Evolutionary conservation across 805 yeast species (phyloP).

Genomic region (Wickerhamiella alocasiicola): DNA sequence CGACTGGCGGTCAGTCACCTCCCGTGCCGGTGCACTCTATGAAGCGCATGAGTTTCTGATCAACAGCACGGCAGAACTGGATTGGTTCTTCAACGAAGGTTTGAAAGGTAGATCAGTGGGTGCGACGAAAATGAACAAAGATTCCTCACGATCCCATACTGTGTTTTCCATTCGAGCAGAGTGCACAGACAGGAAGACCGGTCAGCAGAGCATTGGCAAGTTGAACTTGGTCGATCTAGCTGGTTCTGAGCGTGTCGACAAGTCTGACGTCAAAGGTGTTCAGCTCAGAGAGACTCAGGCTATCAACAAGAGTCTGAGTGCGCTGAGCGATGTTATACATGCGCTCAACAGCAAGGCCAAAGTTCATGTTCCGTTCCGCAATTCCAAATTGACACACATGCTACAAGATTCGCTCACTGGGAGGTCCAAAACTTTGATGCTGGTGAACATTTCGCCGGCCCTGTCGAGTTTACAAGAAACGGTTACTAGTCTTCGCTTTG

Average conservation of each 20-base stretch:
- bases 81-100: slow-evolving; percentile 40
- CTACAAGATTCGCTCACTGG: slow-evolving; percentile 78
- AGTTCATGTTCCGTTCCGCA: slow-evolving; percentile 52
- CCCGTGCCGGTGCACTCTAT: slow-evolving; percentile 7
- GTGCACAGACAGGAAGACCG: slow-evolving; percentile 38
- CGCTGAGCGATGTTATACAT: slow-evolving; percentile 79
- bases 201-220: slow-evolving; percentile 41
- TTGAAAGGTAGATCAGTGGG: slow-evolving; percentile 60
- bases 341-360: slow-evolving; percentile 39
- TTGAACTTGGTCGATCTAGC: slow-evolving; percentile 83
- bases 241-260: slow-evolving; percentile 75
- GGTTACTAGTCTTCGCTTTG: slow-evolving; percentile 75
- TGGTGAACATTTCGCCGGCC: slow-evolving; percentile 74
- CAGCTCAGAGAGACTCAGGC: slow-evolving; percentile 77
- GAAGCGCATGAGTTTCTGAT: background rate
- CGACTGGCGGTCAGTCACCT: slow-evolving; percentile 15
- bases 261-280: slow-evolving; percentile 68
- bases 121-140: slow-evolving; percentile 63
- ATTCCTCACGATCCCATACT: slow-evolving; percentile 86
- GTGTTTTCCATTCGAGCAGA: slow-evolving; percentile 53
- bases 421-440: slow-evolving; percentile 80
- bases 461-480: slow-evolving; percentile 58
- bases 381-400: slow-evolving; percentile 67
- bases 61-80: background rate
- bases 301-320: slow-evolving; percentile 76